Evolutionary conservation across 352 stramenopile genomes (phyloP).

Genomic region (Pythium aristosporum): DNA sequence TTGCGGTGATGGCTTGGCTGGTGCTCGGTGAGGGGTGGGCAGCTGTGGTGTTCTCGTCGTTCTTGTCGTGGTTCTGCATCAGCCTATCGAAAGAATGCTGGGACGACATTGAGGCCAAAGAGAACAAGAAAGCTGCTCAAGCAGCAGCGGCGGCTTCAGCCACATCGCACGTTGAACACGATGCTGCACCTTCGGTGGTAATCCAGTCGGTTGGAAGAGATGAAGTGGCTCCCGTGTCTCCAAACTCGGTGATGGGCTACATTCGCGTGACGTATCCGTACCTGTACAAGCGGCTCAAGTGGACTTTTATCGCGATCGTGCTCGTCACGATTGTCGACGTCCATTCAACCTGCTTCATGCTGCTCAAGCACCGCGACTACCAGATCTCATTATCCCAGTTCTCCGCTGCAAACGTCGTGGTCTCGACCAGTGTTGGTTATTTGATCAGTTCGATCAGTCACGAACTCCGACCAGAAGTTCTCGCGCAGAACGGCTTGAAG

Average conservation of each 20-base stretch:
- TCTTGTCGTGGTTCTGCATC: conserved; percentile 66
- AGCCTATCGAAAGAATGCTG: conserved; percentile 70
- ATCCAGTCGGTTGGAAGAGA: conserved; percentile 3
- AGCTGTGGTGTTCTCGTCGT: conserved; percentile 53
- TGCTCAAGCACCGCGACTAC: conserved; percentile 44
- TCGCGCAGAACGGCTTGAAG: conserved; percentile 48
- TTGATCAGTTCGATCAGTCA: conserved; percentile 64
- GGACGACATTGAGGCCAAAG: conserved; percentile 58
- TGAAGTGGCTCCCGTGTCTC: not conserved
- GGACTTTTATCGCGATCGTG: conserved; percentile 76
- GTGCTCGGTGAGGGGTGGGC: conserved; percentile 33
- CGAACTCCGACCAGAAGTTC: conserved; percentile 53
- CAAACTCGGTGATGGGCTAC: conserved; percentile 28
- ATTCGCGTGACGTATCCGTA: conserved; percentile 41
- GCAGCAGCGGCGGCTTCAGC: not conserved
- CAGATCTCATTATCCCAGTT: conserved; percentile 69
- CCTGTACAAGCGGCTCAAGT: conserved; percentile 74
- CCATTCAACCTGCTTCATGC: conserved; percentile 53
- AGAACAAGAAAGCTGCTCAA: conserved; percentile 17
- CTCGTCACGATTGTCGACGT: conserved; percentile 66
- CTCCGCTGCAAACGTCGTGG: conserved; percentile 66
- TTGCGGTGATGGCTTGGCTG: conserved; percentile 43
- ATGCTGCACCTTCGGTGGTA: conserved; percentile 2
- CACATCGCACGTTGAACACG: not conserved
- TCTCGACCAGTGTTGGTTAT: conserved; percentile 64